Base-by-base conservation (phyloP, 2,329 filamentous ascomycete genomes). In the Hymenoscyphus albidus region DNA sequence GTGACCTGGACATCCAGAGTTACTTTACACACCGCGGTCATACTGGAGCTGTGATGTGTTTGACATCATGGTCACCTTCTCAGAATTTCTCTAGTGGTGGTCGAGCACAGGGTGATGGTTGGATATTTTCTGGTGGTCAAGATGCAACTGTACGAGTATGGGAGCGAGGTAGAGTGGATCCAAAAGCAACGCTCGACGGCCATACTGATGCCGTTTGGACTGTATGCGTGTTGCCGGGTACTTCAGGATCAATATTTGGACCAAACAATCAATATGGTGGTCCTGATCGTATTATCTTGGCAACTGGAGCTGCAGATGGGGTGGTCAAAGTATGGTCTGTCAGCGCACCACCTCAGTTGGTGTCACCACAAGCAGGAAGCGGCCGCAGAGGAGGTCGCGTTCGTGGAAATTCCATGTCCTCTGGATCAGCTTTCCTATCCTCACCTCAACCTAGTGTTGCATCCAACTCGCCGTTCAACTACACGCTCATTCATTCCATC, bases 41-140 rank as follows among this genome's bases (percentile, higher is more conserved):
- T 74, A 85, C 88, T n/a, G 94, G 95, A 2, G 87, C 93, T 2
- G 93, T 99, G 2, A 90, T 96, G 51, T 92, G 87, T 55, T 80
- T 99, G 32, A 89, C 94, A 0, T 90, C 94, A 3, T 97, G 92
- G 83, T 93, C 92, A 1, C 88, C 92, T 1, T 89, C 92, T 1
- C 91, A 91, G 32, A 95, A 91, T 74, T 97, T 97, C 75, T 90
- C 92, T 7, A 96, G 92, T 18, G 92, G 93, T 42, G 93, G 93
- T 6, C 87, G 93, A 68, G 92, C 91, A 7, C 87, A 90, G 71
- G 94, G 94, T 39, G 95, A 98, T 72, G 95, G 95, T 35, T 99
- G 95, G 95, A 93, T 99, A 69, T 99, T 99, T 77, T 98, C 94
- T 5, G 95, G 95, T 66, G 95, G 95, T 3, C 93, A 97, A 76